These are phyloP conservation scores for Diplotaxis tenuifolia DNA, from an alignment of 345 rosid species.

Conservation along the genomic window DNA sequence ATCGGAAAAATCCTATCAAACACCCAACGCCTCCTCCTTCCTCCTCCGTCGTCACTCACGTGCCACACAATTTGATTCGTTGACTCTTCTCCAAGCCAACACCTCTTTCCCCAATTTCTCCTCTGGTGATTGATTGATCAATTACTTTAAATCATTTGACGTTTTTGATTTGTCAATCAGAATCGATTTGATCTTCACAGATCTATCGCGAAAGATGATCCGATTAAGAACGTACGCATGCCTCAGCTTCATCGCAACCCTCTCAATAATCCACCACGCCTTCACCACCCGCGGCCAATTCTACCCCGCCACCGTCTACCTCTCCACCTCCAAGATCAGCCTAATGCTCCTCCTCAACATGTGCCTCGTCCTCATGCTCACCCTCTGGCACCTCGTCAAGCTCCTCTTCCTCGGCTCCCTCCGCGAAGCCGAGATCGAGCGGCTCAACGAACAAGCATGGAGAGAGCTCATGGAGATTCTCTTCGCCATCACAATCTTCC, in stretches of 20 bases:
- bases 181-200: background rate
- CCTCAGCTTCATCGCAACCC: background rate
- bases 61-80: background rate
- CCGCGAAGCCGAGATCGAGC: constrained; percentile 91
- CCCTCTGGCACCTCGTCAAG: background rate
- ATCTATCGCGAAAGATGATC: background rate
- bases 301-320: background rate
- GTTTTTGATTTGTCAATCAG: too few relatives aligned
- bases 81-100: too few relatives aligned
- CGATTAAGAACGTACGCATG: background rate
- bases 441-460: constrained; percentile 93
- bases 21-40: background rate
- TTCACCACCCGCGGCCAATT: background rate
- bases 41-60: background rate
- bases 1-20: background rate
- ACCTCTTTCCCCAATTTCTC: background rate
- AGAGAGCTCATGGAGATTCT: constrained; percentile 97
- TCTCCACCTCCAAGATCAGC: background rate
- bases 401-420: constrained; percentile 54
- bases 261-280: background rate
- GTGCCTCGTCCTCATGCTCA: background rate
- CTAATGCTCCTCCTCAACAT: background rate
- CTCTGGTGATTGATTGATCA: background rate
- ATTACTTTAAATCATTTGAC: background rate
- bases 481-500: constrained; percentile 88